Conservation (phyloP, 2,329 filamentous ascomycete genomes). For the Pseudopithomyces chartarum region DNA sequence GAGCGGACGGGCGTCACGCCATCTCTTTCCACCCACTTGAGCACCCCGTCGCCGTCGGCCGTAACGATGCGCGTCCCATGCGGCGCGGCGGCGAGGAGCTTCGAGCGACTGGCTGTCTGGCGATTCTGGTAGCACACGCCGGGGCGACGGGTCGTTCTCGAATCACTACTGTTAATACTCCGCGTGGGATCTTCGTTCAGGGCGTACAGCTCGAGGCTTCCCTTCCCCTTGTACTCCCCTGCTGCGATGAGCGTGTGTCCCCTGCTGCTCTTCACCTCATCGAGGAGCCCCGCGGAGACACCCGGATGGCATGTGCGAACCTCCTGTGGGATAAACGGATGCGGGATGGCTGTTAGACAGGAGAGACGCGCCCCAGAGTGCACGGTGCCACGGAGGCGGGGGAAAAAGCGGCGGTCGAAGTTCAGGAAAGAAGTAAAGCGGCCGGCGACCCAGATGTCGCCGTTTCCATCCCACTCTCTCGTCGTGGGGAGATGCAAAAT, state of each 20-base stretch:
- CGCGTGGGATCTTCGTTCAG: conserved; percentile 50
- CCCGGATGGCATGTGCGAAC: conserved; percentile 61
- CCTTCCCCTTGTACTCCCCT: conserved; percentile 90
- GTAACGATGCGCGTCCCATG: conserved; percentile 84
- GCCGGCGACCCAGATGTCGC: conserved; percentile 86
- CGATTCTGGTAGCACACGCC: conserved; percentile 64
- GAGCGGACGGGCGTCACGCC: conserved; percentile 62
- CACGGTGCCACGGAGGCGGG: conserved; percentile 75
- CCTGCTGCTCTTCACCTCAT: conserved; percentile 56
- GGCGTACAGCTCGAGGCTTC: conserved; percentile 85
- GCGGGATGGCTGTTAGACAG: conserved; percentile 71
- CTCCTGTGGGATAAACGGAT: conserved; percentile 67
- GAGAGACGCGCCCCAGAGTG: conserved; percentile 83
- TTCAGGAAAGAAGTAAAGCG: conserved; percentile 87
- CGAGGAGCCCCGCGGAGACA: conserved; percentile 61
- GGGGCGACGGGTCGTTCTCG: conserved; percentile 49
- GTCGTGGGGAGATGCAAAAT: conserved; percentile 76
- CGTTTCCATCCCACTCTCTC: conserved; percentile 63
- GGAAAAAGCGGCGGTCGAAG: conserved; percentile 87
- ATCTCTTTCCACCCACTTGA: conserved; percentile 92
- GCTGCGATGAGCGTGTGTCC: conserved; percentile 77
- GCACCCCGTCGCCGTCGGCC: conserved; percentile 79
- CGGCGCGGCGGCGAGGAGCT: conserved; percentile 77
- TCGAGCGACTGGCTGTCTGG: conserved; percentile 79
- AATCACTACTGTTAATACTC: conserved; percentile 35